These are phyloP conservation scores for Crucihimalaya himalaica DNA, from an alignment of 345 rosid species.

Conservation along the genomic window DNA sequence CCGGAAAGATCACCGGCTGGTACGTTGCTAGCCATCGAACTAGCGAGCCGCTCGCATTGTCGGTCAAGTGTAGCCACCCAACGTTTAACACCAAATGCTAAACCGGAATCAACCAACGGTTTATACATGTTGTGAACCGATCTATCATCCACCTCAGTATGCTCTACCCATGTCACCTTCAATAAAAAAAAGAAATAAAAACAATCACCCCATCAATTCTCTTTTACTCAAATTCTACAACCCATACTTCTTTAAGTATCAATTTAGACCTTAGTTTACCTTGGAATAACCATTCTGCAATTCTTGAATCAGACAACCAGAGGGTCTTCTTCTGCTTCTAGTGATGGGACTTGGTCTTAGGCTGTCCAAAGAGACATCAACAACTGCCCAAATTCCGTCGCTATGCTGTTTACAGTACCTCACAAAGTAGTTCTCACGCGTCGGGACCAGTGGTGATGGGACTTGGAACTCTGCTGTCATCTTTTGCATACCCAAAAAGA, in stretches of 20 bases:
- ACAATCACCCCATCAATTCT: not conserved
- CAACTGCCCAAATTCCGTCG: constrained; percentile 89
- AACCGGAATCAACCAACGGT: constrained; percentile 61
- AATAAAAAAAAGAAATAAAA: not conserved
- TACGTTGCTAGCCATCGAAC: constrained; percentile 81
- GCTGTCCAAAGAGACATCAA: constrained; percentile 87
- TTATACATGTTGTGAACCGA: constrained; percentile 66
- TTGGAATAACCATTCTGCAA: constrained; percentile 91
- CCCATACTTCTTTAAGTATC: not conserved
- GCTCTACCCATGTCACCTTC: constrained; percentile 91
- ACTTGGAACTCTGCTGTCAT: constrained; percentile 96
- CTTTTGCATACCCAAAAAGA: constrained; percentile 40
- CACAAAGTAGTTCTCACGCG: constrained; percentile 71
- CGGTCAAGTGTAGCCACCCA: constrained; percentile 89
- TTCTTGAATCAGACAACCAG: constrained; percentile 93
- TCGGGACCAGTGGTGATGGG: constrained; percentile 79
- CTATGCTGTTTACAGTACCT: constrained; percentile 79
- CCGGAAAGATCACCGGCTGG: constrained; percentile 78
- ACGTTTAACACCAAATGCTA: constrained; percentile 90
- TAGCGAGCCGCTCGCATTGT: constrained; percentile 88
- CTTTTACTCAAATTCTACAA: not conserved
- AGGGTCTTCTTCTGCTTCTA: constrained; percentile 81
- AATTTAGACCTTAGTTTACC: constrained; percentile 44
- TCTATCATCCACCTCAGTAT: constrained; percentile 80
- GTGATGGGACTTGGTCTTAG: constrained; percentile 49